Conservation (phyloP, 164 flowering plant genomes). For the Chimonanthus praecox region DNA sequence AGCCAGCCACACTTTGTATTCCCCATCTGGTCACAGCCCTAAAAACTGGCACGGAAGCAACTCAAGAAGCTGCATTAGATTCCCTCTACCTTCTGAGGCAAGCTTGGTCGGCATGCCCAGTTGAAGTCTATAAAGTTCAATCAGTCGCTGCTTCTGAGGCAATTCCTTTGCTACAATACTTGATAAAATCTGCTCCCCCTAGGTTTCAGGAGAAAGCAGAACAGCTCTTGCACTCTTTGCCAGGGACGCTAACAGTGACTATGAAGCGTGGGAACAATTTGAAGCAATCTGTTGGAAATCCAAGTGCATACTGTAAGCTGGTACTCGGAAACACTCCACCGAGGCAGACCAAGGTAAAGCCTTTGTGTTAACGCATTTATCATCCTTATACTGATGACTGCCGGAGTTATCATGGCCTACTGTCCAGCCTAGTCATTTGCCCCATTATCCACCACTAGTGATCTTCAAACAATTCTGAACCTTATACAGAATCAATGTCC, state of each 20-base stretch:
- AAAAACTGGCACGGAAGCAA: conserved; percentile 81
- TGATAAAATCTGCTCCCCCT: conserved; percentile 95
- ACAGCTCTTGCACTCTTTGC: conserved; percentile 92
- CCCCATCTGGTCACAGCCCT: conserved; percentile 89
- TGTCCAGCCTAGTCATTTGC: neutral
- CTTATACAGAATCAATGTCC: neutral
- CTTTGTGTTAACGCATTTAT: neutral
- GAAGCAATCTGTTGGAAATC: conserved; percentile 96
- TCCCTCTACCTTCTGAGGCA: conserved; percentile 85
- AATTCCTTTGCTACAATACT: conserved; percentile 84
- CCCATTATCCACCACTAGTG: neutral
- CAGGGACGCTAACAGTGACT: conserved; percentile 80
- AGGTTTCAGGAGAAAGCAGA: conserved; percentile 97
- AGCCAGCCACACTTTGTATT: conserved; percentile 93
- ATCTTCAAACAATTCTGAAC: neutral
- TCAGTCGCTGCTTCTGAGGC: conserved; percentile 96
- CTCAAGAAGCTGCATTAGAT: conserved; percentile 97
- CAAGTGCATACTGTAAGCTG: conserved; percentile 87
- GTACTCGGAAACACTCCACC: conserved; percentile 83
- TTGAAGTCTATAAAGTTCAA: conserved; percentile 90
- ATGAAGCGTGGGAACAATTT: conserved; percentile 93
- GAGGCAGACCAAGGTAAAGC: conserved; percentile 69
- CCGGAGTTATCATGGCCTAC: neutral
- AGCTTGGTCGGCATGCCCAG: conserved; percentile 98
- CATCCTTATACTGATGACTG: neutral